phyloP scores from a whole-genome alignment of 352 stramenopile genomes.

The Globisporangium perplexum region DNA sequence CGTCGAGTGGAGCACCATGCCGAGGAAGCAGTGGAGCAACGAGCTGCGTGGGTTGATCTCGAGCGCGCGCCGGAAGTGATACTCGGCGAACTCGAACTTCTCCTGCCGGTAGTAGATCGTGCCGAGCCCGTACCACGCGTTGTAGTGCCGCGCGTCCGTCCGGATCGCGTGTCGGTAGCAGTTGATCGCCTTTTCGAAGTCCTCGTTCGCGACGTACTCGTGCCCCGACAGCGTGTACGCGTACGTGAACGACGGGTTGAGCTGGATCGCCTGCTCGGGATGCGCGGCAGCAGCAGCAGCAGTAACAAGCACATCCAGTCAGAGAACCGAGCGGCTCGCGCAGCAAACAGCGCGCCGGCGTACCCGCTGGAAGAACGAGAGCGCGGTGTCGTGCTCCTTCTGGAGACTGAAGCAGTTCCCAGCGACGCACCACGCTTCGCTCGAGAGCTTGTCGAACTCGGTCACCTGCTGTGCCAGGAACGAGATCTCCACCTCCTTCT shows the following conservation, averaged over 20 bases:
- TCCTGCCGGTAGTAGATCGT: conserved; percentile 97
- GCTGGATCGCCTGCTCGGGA: conserved; percentile 78
- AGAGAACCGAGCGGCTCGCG: background rate
- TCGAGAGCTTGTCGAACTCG: conserved; percentile 91
- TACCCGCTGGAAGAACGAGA: conserved; percentile 94
- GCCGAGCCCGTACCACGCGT: conserved; percentile 91
- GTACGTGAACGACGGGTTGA: conserved; percentile 95
- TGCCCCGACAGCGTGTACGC: conserved; percentile 97
- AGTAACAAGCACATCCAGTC: background rate
- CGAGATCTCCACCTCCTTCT: conserved; percentile 96
- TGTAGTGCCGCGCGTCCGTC: conserved; percentile 91
- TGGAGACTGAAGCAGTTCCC: conserved; percentile 98
- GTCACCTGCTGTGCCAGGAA: conserved; percentile 93
- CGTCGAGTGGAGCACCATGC: conserved; percentile 93
- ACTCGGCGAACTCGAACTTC: conserved; percentile 96
- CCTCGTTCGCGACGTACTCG: conserved; percentile 97
- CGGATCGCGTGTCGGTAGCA: conserved; percentile 95
- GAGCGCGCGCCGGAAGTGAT: conserved; percentile 93
- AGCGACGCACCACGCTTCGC: conserved; percentile 95
- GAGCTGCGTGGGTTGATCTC: conserved; percentile 94
- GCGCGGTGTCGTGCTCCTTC: conserved; percentile 96
- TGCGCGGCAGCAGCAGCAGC: background rate
- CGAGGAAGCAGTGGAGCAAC: conserved; percentile 93
- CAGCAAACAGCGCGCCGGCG: background rate
- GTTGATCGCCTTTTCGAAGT: conserved; percentile 96